Evolutionary conservation across 2,329 filamentous ascomycete species (phyloP).

Genomic region (Periglandula ipomoeae): DNA sequence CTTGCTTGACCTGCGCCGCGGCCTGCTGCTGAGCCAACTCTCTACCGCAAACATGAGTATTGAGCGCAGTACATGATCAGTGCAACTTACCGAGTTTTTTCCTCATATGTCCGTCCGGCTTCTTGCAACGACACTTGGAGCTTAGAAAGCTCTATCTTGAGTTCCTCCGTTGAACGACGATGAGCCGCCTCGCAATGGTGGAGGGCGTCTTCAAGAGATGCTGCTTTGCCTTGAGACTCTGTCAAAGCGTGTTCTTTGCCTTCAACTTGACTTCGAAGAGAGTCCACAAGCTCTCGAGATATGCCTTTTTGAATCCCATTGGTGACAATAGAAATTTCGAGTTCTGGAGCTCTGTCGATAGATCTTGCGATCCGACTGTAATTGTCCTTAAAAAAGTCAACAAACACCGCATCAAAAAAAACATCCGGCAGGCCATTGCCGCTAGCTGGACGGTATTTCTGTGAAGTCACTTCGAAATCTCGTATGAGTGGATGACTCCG

Average conservation of each 20-base stretch:
- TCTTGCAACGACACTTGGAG: slow-evolving; percentile 22
- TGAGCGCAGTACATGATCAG: neutral
- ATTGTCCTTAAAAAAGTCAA: slow-evolving; percentile 94
- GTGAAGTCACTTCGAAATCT: slow-evolving; percentile 81
- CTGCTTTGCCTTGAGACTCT: slow-evolving; percentile 34
- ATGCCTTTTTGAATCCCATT: slow-evolving; percentile 82
- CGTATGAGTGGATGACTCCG: slow-evolving; percentile 70
- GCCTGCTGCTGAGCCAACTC: slow-evolving; percentile 17
- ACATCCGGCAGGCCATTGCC: slow-evolving; percentile 60
- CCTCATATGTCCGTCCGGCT: slow-evolving; percentile 18
- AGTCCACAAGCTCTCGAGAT: slow-evolving; percentile 87
- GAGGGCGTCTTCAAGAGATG: slow-evolving; percentile 43
- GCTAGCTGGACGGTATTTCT: slow-evolving; percentile 46
- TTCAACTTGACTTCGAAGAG: slow-evolving; percentile 65
- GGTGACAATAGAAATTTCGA: slow-evolving; percentile 73
- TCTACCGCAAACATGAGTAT: slow-evolving; percentile 5
- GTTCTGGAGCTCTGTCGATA: slow-evolving; percentile 81
- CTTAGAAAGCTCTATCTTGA: slow-evolving; percentile 15
- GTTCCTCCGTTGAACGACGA: slow-evolving; percentile 52
- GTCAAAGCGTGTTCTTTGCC: slow-evolving; percentile 53
- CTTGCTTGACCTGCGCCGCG: slow-evolving; percentile 14
- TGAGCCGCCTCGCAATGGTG: slow-evolving; percentile 69
- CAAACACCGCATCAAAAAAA: slow-evolving; percentile 76
- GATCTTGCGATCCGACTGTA: slow-evolving; percentile 77
- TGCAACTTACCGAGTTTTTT: slow-evolving; percentile 43